Evolutionary conservation across 2,329 filamentous ascomycete genomes (phyloP), one percentile per base, ranked within the genome.

Genomic region (Apiospora koreana): DNA sequence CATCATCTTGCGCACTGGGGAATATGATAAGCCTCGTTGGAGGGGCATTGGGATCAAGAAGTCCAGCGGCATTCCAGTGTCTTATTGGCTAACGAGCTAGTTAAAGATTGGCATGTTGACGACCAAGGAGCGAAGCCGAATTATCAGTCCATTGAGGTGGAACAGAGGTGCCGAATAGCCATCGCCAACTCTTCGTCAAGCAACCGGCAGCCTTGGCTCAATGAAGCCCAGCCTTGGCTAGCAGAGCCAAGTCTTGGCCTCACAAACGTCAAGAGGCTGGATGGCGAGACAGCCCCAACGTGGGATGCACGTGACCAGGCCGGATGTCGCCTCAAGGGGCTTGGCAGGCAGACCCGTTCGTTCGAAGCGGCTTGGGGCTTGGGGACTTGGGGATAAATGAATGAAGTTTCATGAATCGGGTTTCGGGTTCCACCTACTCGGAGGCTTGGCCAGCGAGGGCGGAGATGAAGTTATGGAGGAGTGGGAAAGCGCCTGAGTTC

Each of bases 241-340:
- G 67, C 31, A 62, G 31, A 58, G 48, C 67, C 67, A 69, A 69
- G 67, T 25, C 67, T 69, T 69, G 67, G 67, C 67, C 46, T 69
- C 8, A 23, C 23, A 64, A 69, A 62, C 38, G 23, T 41, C 31
- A 31, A 31, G 35, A 68, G 45, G 31, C n/a, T 31, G 46, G 35
- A 25, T 46, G 54, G 54, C 23, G 25, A 67, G 23, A 67, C 65
- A 67, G 50, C 16, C 50, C 48, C 23, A 46, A 68, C 46, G 66
- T 54, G 28, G 28, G 28, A 66, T 68, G 66, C 66, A 68, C 66
- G 66, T 68, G 66, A 68, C 23, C 43, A 38, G 35, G 23, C 43
- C 46, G 66, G 66, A 41, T 68, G 28, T 54, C 35, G 66, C 66
- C 66, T 23, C 66, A 25, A 50, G 50, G 14, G 43, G 45, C 66